These are phyloP conservation scores for Colletotrichum phormii DNA, from an alignment of 2,329 filamentous ascomycete species.

Conservation along the genomic window DNA sequence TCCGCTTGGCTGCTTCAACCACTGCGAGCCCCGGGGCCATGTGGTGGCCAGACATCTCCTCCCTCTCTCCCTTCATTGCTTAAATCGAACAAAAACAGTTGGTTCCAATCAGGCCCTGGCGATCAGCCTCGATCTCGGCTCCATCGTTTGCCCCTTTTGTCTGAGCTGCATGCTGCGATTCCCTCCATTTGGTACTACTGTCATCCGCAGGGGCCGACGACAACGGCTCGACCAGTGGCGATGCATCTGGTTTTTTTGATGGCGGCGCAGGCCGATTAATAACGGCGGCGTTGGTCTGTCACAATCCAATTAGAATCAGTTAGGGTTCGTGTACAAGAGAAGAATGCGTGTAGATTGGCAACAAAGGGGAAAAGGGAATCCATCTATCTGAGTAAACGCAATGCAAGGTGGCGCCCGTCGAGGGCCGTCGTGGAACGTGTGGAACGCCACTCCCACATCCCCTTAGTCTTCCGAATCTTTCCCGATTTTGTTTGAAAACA, in stretches of 20 bases:
- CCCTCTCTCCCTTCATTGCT: background rate
- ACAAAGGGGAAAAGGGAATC: conserved; percentile 14
- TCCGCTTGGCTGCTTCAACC: conserved; percentile 3
- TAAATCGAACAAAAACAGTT: background rate
- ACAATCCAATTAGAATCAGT: conserved; percentile 55
- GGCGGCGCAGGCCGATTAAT: conserved; percentile 35
- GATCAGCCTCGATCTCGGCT: conserved; percentile 12
- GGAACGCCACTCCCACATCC: conserved; percentile 15
- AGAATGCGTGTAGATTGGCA: conserved; percentile 38
- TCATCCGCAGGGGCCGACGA: conserved; percentile 12
- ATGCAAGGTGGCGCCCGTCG: conserved; percentile 17
- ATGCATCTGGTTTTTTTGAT: background rate
- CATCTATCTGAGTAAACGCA: conserved; percentile 35
- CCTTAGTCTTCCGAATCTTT: background rate
- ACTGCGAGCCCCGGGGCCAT: background rate
- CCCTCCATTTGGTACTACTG: background rate
- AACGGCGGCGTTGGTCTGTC: conserved; percentile 55
- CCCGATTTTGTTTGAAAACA: background rate
- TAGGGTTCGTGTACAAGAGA: conserved; percentile 44
- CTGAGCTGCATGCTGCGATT: conserved; percentile 14
- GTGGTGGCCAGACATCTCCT: background rate
- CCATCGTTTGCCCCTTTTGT: conserved; percentile 14
- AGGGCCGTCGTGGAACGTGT: conserved; percentile 1
- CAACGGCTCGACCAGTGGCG: background rate
- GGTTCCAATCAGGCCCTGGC: conserved; percentile 25